These are phyloP conservation scores for Neurospora crassa DNA, from an alignment of 2,329 filamentous ascomycete species.

Conservation along the genomic window DNA sequence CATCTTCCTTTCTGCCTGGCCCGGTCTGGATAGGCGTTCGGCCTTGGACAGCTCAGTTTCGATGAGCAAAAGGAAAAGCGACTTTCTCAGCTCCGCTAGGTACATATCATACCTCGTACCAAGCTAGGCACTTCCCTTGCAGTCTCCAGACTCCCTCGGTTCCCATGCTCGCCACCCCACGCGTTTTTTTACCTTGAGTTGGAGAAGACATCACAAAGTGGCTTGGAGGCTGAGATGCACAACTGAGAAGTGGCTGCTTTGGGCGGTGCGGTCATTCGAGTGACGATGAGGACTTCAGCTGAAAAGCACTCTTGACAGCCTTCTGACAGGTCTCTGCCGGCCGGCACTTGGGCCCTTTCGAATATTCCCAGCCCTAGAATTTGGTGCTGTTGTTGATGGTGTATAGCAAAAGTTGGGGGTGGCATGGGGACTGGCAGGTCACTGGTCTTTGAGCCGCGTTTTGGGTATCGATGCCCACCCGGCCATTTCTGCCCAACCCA, in stretches of 20 bases:
- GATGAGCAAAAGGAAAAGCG: background rate
- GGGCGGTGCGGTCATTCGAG: background rate
- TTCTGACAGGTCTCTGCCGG: background rate
- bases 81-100: background rate
- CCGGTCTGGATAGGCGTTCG: background rate
- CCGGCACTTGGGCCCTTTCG: background rate
- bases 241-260: background rate
- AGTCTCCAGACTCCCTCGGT: background rate
- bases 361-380: background rate
- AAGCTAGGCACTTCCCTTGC: background rate
- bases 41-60: background rate
- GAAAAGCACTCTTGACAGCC: background rate
- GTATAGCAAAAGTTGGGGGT: background rate
- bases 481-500: constrained; percentile 23
- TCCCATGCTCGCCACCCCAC: background rate
- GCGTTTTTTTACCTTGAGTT: background rate
- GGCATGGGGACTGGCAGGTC: constrained; percentile 6
- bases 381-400: background rate
- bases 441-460: constrained; percentile 15
- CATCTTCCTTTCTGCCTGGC: background rate
- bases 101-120: background rate
- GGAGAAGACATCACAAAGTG: background rate
- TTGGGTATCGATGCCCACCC: constrained; percentile 24
- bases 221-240: background rate
- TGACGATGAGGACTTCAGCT: background rate